phyloP scores from a whole-genome alignment of 2,329 filamentous ascomycete species.

The Fusarium torreyae region DNA sequence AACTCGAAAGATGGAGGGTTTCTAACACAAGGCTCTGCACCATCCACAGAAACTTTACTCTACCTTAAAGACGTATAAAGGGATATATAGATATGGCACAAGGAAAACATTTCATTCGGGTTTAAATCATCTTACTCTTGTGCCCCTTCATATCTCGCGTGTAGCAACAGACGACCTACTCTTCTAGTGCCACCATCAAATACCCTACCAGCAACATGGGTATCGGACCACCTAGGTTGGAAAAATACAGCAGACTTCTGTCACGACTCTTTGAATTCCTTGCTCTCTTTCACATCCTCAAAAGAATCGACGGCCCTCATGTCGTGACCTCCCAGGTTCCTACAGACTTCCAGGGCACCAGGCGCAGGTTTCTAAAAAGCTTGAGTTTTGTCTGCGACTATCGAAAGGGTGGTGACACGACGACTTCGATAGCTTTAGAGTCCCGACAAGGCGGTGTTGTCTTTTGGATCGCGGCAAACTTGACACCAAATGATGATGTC shows the following conservation, averaged over 20 bases:
- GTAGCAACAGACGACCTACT: neutral
- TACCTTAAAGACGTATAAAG: neutral
- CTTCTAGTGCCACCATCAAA: neutral
- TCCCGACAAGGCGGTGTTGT: conserved; percentile 49
- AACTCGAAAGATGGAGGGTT: conserved; percentile 17
- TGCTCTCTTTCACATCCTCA: conserved; percentile 35
- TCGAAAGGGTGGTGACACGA: conserved; percentile 61
- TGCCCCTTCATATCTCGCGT: neutral
- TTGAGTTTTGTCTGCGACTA: conserved; percentile 64
- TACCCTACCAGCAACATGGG: conserved; percentile 10
- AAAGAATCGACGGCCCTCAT: conserved; percentile 32
- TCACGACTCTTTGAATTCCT: conserved; percentile 45
- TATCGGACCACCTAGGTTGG: conserved; percentile 34
- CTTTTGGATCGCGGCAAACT: conserved; percentile 64
- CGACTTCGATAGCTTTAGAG: conserved; percentile 63
- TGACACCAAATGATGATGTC: conserved; percentile 38
- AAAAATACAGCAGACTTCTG: conserved; percentile 30
- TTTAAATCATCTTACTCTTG: too few relatives aligned
- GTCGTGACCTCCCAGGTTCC: neutral
- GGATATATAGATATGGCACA: neutral
- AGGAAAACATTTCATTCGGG: neutral
- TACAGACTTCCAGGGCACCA: conserved; percentile 5
- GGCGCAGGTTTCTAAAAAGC: conserved; percentile 55
- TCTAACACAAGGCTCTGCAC: neutral
- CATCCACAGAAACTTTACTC: neutral